Evolutionary conservation across 305 asterid species (phyloP), one percentile per base, ranked within the genome.

Genomic region (Plantago rigida): DNA sequence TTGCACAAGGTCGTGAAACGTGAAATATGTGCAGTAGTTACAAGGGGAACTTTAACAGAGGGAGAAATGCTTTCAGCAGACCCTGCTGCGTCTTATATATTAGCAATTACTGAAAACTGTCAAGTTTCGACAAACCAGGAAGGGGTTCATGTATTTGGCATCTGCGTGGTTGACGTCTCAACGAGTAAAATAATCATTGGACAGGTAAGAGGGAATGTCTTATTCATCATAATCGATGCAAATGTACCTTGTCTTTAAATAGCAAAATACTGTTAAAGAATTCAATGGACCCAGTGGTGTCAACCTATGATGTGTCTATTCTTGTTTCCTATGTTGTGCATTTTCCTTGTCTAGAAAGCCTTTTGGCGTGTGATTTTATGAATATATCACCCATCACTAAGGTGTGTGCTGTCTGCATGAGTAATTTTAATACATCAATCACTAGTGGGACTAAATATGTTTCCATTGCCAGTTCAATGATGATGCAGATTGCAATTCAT

Each of bases 31-130:
- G 95, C 94, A 26, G 87, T 92, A 71, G 85, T 92, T 70, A 76
- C 99, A 52, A 86, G 76, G 80, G 99, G 99, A 81, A 92, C 99
- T 63, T 81, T 88, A 76, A 92, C 93, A 48, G 99, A 86, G 69
- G 97, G 97, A 49, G 99, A 92, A 74, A 78, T 73, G 78, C 84
- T 89, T 51, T 76, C 87, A 11, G 77, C 89, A 54, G 82, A 80
- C 69, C 97, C 99, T 45, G 91, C 89, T 71, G 94, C 95, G 62
- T 88, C 95, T 46, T 92, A 84, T 79, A 61, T 88, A 69, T 64
- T 92, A 77, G 83, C 98, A 55, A 82, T 92, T 70, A 81, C 87
- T 42, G 98, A 92, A 77, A 79, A 75, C 73, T 81, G 79, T 75
- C 84, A 68, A 79, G 73, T 70, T 51, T 72, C 81, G 66, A 78